Evolutionary conservation across 2,329 filamentous ascomycete genomes (phyloP), one percentile per base, ranked within the genome.

Genomic region (Verruconis gallopava): DNA sequence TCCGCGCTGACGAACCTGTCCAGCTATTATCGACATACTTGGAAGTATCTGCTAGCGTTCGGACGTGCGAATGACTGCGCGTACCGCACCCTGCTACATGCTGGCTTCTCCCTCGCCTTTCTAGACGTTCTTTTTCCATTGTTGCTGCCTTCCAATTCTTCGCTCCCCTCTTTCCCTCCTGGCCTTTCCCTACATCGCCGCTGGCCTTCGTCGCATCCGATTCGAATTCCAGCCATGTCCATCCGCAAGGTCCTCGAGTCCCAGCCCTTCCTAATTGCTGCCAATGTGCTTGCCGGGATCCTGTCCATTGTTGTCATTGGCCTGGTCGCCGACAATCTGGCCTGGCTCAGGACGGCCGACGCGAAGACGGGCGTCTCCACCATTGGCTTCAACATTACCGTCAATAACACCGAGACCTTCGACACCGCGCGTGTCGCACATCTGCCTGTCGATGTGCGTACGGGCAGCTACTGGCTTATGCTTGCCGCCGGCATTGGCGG

Each of bases 311-410:
- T 42, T 35, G 21, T 42, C 9, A 36, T 42, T n/a, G 39, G 30
- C 2, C 32, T 42, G 18, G 20, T 25, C 12, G 39, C 39, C 21
- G 39, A 42, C 15, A 42, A 36, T 12, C 30, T 42, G 6, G 32
- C 39, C 3, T 42, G 32, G 28, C 28, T 42, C 2, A 6, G 21
- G 2, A 35, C 39, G 3, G 21, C 13, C 20, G 28, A 32, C 28
- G 39, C 39, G 6, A 13, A 25, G 6, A 36, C 28, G 5, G 21
- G 28, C 39, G 14, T 19, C 6, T 20, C 39, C 13, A 15, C 12
- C 13, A 42, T 42, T 17, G 20, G 15, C n/a, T 42, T 34, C 39
- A 42, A 42, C 33, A 32, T 42, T 4, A 42, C 39, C n/a, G 21
- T 36, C 22, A 42, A 42, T 33, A 13, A 20, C 21, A 25, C 39